Evolutionary conservation across 2,329 filamentous ascomycete genomes (phyloP).

Genomic region (Pestalotiopsis sp.): DNA sequence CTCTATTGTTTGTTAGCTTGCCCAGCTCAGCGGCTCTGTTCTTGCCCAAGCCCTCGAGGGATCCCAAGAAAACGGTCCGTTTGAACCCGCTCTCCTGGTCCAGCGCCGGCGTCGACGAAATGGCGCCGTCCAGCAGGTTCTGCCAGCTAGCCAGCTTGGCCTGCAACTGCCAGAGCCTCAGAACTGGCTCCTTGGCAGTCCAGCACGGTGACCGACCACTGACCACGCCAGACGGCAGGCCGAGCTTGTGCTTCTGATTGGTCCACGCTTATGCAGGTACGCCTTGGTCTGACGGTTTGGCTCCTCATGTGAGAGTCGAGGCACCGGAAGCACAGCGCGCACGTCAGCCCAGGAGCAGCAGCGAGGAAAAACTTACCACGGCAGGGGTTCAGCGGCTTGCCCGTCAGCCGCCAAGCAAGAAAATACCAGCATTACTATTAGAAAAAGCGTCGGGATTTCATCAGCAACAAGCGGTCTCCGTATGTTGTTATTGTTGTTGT

Average conservation of each 20-base stretch:
- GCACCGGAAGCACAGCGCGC: background rate
- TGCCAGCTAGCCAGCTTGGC: background rate
- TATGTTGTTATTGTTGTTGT: background rate
- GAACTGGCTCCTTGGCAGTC: background rate
- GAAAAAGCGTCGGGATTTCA: background rate
- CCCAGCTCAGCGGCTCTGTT: constrained; percentile 2
- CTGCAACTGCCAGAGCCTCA: background rate
- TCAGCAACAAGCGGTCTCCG: background rate
- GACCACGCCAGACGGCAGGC: background rate
- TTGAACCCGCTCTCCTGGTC: background rate
- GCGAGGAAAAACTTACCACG: background rate
- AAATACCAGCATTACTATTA: background rate
- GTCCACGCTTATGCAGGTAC: constrained; percentile 5
- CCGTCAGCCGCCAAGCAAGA: background rate
- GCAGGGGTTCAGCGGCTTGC: background rate
- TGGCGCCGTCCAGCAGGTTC: background rate
- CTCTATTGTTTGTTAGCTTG: background rate
- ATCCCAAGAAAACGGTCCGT: constrained; percentile 3
- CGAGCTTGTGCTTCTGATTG: background rate
- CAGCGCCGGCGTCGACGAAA: background rate
- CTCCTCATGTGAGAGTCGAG: background rate
- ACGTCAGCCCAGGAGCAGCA: background rate
- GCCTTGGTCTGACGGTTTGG: constrained; percentile 5
- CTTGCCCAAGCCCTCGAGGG: background rate
- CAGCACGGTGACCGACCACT: background rate